These are phyloP conservation scores for Zygosaccharomyces siamensis DNA, from an alignment of 805 yeast genomes.

Conservation along the genomic window DNA sequence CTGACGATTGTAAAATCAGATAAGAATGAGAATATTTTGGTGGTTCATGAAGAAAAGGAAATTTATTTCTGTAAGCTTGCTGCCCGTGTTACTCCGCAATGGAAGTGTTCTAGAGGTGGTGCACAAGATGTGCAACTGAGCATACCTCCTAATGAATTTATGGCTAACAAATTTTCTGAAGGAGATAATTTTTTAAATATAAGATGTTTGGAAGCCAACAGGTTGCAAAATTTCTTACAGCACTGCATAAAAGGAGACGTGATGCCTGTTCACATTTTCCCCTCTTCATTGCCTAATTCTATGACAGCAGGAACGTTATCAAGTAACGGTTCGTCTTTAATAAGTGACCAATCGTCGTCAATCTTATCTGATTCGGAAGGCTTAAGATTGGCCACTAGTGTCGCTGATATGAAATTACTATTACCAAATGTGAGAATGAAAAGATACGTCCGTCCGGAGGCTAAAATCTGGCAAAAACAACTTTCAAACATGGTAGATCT, in stretches of 20 bases:
- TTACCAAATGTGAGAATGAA: slow-evolving; percentile 24
- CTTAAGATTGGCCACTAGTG: background rate
- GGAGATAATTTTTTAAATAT: slow-evolving; percentile 18
- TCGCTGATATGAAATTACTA: slow-evolving; percentile 15
- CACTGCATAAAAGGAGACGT: slow-evolving; percentile 20
- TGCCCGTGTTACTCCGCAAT: slow-evolving; percentile 16
- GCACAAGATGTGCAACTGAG: slow-evolving; percentile 33
- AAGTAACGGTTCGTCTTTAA: slow-evolving; percentile 22
- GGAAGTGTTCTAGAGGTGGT: slow-evolving; percentile 26
- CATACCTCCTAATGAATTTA: slow-evolving; percentile 15
- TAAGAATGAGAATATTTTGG: slow-evolving; percentile 11
- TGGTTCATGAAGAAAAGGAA: slow-evolving; percentile 11
- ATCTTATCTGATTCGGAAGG: slow-evolving; percentile 7
- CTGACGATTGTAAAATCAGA: slow-evolving; percentile 10
- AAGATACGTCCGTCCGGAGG: slow-evolving; percentile 16
- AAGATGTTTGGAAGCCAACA: slow-evolving; percentile 22
- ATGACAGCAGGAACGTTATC: slow-evolving; percentile 26
- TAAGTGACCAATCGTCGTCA: slow-evolving; percentile 15
- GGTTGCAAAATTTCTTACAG: slow-evolving; percentile 19
- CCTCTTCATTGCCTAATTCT: slow-evolving; percentile 20
- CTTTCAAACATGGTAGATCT: slow-evolving; percentile 20
- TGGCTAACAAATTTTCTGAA: slow-evolving; percentile 13
- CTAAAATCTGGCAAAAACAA: slow-evolving; percentile 23
- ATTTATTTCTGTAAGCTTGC: slow-evolving; percentile 14
- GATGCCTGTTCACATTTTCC: background rate